These are phyloP conservation scores for Prunus mira DNA, from an alignment of 306 rosid genomes.

Conservation along the genomic window DNA sequence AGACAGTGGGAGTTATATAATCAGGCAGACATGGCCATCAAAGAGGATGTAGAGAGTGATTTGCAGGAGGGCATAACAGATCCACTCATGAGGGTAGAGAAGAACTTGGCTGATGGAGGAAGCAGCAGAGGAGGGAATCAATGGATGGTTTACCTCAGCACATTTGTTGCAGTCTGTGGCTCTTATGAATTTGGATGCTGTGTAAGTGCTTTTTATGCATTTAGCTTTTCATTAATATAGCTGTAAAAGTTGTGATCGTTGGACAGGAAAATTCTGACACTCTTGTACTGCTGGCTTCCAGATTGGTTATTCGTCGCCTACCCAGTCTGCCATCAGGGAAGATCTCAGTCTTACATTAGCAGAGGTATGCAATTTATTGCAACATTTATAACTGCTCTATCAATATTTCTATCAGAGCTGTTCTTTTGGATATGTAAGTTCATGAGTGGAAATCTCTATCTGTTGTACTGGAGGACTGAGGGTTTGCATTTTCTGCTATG, in stretches of 20 bases:
- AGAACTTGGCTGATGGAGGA: constrained; percentile 16
- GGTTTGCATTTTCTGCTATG: not conserved
- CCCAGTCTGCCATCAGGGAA: constrained; percentile 60
- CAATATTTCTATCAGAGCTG: not conserved
- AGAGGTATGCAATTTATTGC: constrained; percentile 41
- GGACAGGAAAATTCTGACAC: not conserved
- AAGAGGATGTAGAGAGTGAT: constrained; percentile 46
- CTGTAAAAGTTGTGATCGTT: not conserved
- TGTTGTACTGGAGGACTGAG: not conserved
- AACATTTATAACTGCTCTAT: not conserved
- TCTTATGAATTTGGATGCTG: constrained; percentile 85
- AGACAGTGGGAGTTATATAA: not conserved
- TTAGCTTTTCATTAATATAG: not conserved
- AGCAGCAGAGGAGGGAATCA: constrained; percentile 41
- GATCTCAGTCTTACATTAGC: constrained; percentile 68
- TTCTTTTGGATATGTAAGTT: not conserved
- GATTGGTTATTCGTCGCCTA: constrained; percentile 94
- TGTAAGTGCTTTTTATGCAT: constrained; percentile 39
- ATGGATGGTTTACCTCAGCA: constrained; percentile 87
- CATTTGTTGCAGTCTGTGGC: constrained; percentile 81
- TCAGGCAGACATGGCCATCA: constrained; percentile 47
- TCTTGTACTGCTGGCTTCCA: constrained; percentile 30
- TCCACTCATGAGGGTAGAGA: constrained; percentile 39
- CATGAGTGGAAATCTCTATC: not conserved
- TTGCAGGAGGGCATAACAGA: constrained; percentile 30